A percentile compares a stretch with the other conserved stretches of the same genome.
Evolutionary conservation across 2,329 filamentous ascomycete species (phyloP).

Genomic region (Ceratocystis lukuohia): DNA sequence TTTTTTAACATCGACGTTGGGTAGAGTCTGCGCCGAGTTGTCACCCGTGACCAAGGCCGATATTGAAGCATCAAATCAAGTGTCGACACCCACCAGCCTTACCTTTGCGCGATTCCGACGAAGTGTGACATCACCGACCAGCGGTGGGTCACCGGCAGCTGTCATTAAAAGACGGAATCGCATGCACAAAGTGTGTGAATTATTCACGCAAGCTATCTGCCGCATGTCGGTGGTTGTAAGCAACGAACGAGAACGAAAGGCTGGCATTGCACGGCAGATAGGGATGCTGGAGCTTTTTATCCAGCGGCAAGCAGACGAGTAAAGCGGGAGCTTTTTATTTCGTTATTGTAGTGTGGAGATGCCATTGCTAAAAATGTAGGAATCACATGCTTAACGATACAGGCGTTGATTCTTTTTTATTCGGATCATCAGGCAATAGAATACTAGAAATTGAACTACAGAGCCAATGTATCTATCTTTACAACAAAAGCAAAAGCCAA

Average conservation of each 20-base stretch:
- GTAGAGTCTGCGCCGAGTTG: conserved; percentile 38
- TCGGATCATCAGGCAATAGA: background rate
- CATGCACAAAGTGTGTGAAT: conserved; percentile 48
- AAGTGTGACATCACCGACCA: conserved; percentile 21
- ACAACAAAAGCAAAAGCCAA: no score
- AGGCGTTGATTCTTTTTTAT: background rate
- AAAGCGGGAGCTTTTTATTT: background rate
- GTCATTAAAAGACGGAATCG: conserved; percentile 41
- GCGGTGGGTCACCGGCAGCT: conserved; percentile 21
- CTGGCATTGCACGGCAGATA: conserved; percentile 49
- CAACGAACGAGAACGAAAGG: conserved; percentile 40
- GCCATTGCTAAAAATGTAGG: background rate
- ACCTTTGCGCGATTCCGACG: conserved; percentile 35
- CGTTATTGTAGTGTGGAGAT: background rate
- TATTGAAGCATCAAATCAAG: conserved; percentile 15
- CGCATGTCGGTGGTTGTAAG: conserved; percentile 31
- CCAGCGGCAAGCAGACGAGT: conserved; percentile 21
- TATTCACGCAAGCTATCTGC: conserved; percentile 53
- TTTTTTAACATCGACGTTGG: conserved; percentile 67
- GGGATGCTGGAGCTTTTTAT: conserved; percentile 57
- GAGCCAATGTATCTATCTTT: background rate
- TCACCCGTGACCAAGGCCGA: conserved; percentile 23
- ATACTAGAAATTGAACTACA: background rate
- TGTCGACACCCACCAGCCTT: conserved; percentile 24
- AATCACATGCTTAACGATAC: background rate